phyloP scores from a whole-genome alignment of 2,329 filamentous ascomycete species.

The Arthrobotrys sphaeroides region DNA sequence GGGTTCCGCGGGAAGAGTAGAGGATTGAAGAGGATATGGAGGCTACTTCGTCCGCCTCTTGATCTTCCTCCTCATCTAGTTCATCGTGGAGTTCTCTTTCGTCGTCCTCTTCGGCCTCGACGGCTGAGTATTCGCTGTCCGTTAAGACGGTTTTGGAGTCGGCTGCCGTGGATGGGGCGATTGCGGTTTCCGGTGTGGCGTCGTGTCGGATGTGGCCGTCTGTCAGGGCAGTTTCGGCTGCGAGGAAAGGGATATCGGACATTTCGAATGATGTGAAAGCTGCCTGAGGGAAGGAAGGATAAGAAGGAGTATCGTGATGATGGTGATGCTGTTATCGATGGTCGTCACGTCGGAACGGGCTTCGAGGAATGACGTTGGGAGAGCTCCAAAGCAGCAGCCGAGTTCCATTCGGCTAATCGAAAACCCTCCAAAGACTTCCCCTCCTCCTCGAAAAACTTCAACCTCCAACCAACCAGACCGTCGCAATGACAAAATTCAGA shows the following conservation, averaged over 20 bases:
- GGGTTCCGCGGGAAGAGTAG: constrained; percentile 61
- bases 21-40: constrained; percentile 76
- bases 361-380: constrained; percentile 32
- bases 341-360: constrained; percentile 11
- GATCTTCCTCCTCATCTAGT: constrained; percentile 61
- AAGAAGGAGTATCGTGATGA: background rate
- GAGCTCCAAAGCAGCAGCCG: constrained; percentile 1
- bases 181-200: constrained; percentile 31
- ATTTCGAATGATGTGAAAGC: constrained; percentile 9
- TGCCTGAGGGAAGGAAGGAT: background rate
- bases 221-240: constrained; percentile 30
- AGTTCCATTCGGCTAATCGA: constrained; percentile 34
- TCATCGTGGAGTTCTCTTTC: constrained; percentile 25
- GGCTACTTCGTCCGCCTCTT: constrained; percentile 68
- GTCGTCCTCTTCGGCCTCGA: constrained; percentile 25
- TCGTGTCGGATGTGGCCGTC: constrained; percentile 43
- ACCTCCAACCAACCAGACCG: background rate
- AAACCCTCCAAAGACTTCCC: background rate
- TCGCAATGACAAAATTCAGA: constrained; percentile 82
- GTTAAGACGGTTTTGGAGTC: constrained; percentile 43
- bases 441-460: background rate
- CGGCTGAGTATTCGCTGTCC: constrained; percentile 35
- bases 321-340: background rate
- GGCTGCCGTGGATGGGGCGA: constrained; percentile 46
- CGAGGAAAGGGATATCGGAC: constrained; percentile 44